phyloP scores from a whole-genome alignment of 169 alveolate species.

The Cryptosporidium sp. region DNA sequence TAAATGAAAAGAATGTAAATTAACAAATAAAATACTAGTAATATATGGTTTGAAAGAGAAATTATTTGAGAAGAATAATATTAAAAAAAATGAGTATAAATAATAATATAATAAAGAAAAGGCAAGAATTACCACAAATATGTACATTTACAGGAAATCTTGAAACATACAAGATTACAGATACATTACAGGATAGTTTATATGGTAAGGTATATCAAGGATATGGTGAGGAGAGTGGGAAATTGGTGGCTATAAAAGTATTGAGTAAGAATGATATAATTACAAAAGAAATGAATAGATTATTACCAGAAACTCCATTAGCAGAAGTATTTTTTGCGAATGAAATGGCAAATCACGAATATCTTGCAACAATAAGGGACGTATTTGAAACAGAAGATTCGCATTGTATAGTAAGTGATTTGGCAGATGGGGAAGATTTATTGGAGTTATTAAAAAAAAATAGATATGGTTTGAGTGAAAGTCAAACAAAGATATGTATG shows the following conservation, averaged over 20 bases:
- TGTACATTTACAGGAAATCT: conserved; percentile 30
- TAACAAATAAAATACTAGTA: background rate
- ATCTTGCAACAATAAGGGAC: conserved; percentile 55
- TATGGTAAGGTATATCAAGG: conserved; percentile 63
- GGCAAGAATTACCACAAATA: background rate
- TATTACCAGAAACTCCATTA: conserved; percentile 78
- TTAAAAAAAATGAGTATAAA: background rate
- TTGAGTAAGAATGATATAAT: conserved; percentile 45
- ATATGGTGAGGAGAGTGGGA: conserved; percentile 47
- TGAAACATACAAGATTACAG: conserved; percentile 41
- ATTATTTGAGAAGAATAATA: background rate
- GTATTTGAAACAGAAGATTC: conserved; percentile 73
- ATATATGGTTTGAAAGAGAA: background rate
- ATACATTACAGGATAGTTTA: conserved; percentile 47
- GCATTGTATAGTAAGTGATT: conserved; percentile 60
- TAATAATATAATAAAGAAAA: background rate
- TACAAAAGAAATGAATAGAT: conserved; percentile 44
- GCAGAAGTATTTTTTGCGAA: conserved; percentile 79
- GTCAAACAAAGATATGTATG: conserved; percentile 19
- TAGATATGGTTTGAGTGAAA: conserved; percentile 26
- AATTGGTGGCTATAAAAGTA: conserved; percentile 37
- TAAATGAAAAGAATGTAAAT: background rate
- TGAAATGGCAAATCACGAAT: conserved; percentile 55
- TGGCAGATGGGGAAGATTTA: conserved; percentile 78
- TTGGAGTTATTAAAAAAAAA: conserved; percentile 70